Evolutionary conservation across 2,329 filamentous ascomycete species (phyloP).

Genomic region (Macrophomina pseudophaseolina): DNA sequence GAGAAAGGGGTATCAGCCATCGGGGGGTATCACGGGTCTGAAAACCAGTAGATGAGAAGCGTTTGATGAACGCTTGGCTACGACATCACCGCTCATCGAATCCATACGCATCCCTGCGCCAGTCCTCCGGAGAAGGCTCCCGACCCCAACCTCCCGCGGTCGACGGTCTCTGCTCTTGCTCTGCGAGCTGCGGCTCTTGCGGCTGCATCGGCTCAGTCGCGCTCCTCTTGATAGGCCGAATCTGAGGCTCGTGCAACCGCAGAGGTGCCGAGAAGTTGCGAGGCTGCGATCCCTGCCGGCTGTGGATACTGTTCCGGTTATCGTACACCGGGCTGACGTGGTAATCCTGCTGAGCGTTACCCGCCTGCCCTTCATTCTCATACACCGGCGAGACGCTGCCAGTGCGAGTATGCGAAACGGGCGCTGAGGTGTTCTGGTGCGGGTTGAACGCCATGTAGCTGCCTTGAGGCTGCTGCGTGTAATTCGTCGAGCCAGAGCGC

Average conservation of each 20-base stretch:
- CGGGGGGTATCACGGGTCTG: conserved; percentile 14
- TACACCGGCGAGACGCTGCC: conserved; percentile 11
- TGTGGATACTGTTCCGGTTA: neutral
- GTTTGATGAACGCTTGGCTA: neutral
- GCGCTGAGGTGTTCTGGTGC: conserved; percentile 5
- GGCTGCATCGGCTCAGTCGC: conserved; percentile 13
- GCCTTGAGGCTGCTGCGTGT: neutral
- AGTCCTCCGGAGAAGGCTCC: conserved; percentile 1
- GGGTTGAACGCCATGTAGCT: conserved; percentile 17
- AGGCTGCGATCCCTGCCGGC: neutral
- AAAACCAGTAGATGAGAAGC: conserved; percentile 9
- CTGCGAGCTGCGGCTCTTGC: neutral
- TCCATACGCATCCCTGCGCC: conserved; percentile 5
- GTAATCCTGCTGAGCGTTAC: neutral
- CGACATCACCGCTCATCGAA: neutral
- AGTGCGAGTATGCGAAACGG: neutral
- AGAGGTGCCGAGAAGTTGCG: conserved; percentile 12
- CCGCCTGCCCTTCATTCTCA: neutral
- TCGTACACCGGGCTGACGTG: neutral
- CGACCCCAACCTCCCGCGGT: conserved; percentile 6
- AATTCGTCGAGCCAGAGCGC: neutral
- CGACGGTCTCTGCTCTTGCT: conserved; percentile 4
- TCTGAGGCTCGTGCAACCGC: neutral
- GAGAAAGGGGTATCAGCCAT: conserved; percentile 8
- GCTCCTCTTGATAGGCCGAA: conserved; percentile 4